phyloP scores from a whole-genome alignment of 2,329 filamentous ascomycete genomes.

The Akanthomyces lecanii region DNA sequence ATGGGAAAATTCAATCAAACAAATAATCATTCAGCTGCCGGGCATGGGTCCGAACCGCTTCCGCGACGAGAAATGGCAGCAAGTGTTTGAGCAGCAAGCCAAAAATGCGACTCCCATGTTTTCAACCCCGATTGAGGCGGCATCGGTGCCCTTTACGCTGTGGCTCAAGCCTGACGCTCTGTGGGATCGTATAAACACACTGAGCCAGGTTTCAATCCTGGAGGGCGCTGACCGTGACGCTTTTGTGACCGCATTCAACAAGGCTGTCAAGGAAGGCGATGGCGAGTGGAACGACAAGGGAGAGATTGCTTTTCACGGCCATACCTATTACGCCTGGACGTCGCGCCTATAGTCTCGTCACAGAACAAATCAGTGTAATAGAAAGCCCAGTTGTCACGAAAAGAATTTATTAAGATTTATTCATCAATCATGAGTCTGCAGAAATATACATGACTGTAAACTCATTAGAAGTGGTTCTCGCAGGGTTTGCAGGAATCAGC shows the following conservation, averaged over 20 bases:
- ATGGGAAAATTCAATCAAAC: constrained; percentile 61
- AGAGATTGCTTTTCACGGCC: constrained; percentile 60
- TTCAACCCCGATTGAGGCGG: constrained; percentile 56
- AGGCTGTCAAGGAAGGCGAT: constrained; percentile 48
- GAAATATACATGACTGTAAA: constrained; percentile 66
- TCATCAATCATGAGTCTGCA: constrained; percentile 44
- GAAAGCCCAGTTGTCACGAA: background rate
- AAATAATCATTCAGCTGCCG: constrained; percentile 50
- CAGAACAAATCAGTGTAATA: constrained; percentile 1
- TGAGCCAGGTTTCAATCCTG: constrained; percentile 64
- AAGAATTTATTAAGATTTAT: constrained; percentile 20
- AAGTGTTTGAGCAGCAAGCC: constrained; percentile 59
- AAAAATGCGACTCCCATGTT: constrained; percentile 47
- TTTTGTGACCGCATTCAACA: constrained; percentile 48
- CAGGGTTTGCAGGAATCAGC: constrained; percentile 18
- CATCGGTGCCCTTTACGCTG: constrained; percentile 52
- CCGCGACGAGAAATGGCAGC: constrained; percentile 59
- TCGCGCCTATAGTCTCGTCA: constrained; percentile 35
- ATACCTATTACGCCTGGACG: constrained; percentile 62
- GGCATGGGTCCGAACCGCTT: constrained; percentile 59
- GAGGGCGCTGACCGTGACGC: constrained; percentile 45
- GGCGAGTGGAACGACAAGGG: constrained; percentile 57
- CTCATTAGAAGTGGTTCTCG: background rate
- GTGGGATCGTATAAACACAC: constrained; percentile 60
- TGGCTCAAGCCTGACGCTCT: constrained; percentile 56